Evolutionary conservation across 345 rosid genomes (phyloP), one percentile per base, ranked within the genome.

Genomic region (Populus simonii): DNA sequence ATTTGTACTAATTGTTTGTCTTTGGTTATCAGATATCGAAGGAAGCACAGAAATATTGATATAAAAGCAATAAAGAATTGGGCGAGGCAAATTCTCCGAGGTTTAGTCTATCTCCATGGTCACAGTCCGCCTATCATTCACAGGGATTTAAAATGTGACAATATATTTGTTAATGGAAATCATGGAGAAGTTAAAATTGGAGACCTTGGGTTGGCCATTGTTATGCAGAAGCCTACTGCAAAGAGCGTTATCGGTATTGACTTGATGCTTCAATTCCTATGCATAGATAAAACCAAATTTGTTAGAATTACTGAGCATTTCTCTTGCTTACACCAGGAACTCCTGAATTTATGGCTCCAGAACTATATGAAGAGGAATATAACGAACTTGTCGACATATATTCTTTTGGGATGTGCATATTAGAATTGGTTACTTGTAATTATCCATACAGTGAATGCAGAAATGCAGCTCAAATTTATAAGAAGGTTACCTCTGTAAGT

Each of bases 181-280:
- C 91, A 87, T 80, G 99, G 99, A 45, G 96, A 93, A 78, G 91
- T 95, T 72, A 95, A 95, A 86, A 95, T 95, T 66, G 98, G 99
- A 71, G 99, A 95, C 81, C 87, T 95, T 25, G 99, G 98, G 8
- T 74, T 92, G 77, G 99, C 98, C 39, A 88, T 91, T 18, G 88
- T 93, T 80, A 91, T 95, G 57, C 80, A 65, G 72, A 89, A 91
- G 67, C 92, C 99, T 76, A 86, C 94, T 12, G 99, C 99, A 45
- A 97, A 88, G 74, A 95, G 94, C 80, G 99, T 95, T 43, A 92
- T 95, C 57, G 97, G 93, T 88, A 86, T 62, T 68, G 70, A 70
- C 39, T 31, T 36, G 35, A 73, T 47, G 49, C 29, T 70, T 81
- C 13, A 18, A 8, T 12, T 77, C 35, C 25, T n/a, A 7, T 38